These are phyloP conservation scores for Eremothecium sinecaudum DNA, from an alignment of 1,139 yeast species.

Conservation along the genomic window DNA sequence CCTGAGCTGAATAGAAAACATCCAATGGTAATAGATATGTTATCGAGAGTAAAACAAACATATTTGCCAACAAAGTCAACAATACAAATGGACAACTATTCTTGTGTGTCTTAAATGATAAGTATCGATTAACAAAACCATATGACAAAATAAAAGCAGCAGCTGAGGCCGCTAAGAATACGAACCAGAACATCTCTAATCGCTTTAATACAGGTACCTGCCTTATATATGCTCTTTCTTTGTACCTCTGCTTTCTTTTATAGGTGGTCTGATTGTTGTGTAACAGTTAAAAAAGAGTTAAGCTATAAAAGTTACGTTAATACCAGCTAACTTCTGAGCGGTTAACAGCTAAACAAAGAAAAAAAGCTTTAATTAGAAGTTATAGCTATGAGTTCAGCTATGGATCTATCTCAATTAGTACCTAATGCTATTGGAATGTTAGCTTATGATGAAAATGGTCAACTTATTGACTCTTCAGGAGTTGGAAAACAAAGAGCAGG, in stretches of 20 bases:
- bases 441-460: conserved; percentile 27
- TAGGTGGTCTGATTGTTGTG: too few species aligned
- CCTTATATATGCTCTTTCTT: too few species aligned
- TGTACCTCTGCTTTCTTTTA: too few species aligned
- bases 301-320: too few species aligned
- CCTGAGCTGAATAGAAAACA: conserved; percentile 17
- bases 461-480: conserved; percentile 27
- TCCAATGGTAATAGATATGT: conserved; percentile 27
- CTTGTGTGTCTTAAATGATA: conserved; percentile 24
- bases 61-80: conserved; percentile 17
- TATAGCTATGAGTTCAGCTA: conserved; percentile 7
- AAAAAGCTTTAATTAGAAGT: too few species aligned
- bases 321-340: too few species aligned
- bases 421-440: conserved; percentile 27
- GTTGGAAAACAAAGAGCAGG: conserved; percentile 23
- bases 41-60: conserved; percentile 22
- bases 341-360: too few species aligned
- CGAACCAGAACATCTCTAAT: conserved; percentile 9
- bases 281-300: too few species aligned
- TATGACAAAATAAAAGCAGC: conserved; percentile 13
- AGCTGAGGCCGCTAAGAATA: conserved; percentile 6
- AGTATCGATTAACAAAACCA: conserved; percentile 21
- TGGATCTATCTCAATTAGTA: conserved; percentile 11
- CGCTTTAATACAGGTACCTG: too few species aligned
- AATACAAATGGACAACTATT: conserved; percentile 21